A percentile compares a stretch with the other conserved stretches of the same genome.
Evolutionary conservation across 768 basidiomycete species (phyloP).

Genomic region (Pleurotus sapidus): DNA sequence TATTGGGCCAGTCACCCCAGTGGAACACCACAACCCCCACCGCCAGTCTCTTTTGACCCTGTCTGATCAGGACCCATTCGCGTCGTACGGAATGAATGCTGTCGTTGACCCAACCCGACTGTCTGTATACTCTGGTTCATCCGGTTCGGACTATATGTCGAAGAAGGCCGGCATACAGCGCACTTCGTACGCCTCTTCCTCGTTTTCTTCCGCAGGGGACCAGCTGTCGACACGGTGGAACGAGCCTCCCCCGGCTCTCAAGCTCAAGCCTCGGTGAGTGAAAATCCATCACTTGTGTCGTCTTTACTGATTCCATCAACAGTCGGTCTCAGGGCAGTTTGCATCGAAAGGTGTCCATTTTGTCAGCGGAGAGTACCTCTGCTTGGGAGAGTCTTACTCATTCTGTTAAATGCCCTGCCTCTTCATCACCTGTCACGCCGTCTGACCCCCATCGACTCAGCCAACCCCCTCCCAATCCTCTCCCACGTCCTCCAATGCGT

Average conservation of each 20-base stretch:
- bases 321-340: constrained; percentile 29
- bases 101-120: constrained; percentile 43
- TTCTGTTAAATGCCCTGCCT: constrained; percentile 1
- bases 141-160: constrained; percentile 39
- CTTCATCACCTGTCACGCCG: constrained; percentile 2
- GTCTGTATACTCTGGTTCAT: constrained; percentile 53
- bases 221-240: neutral
- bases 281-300: neutral
- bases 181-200: constrained; percentile 56
- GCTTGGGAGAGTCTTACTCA: constrained; percentile 22
- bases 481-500: constrained; percentile 38
- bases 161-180: constrained; percentile 41
- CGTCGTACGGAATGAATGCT: constrained; percentile 41
- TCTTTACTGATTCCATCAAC: constrained; percentile 6
- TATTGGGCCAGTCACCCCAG: constrained; percentile 50
- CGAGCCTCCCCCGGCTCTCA: constrained; percentile 1
- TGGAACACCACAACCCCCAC: constrained; percentile 36
- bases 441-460: constrained; percentile 27
- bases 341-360: constrained; percentile 18
- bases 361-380: constrained; percentile 17
- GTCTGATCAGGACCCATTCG: constrained; percentile 66
- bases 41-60: constrained; percentile 59
- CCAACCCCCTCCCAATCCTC: constrained; percentile 26
- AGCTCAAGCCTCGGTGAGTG: constrained; percentile 16
- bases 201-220: constrained; percentile 27